Base-by-base conservation (phyloP, 805 yeast genomes). In the Starmerella ratchasimensis region DNA sequence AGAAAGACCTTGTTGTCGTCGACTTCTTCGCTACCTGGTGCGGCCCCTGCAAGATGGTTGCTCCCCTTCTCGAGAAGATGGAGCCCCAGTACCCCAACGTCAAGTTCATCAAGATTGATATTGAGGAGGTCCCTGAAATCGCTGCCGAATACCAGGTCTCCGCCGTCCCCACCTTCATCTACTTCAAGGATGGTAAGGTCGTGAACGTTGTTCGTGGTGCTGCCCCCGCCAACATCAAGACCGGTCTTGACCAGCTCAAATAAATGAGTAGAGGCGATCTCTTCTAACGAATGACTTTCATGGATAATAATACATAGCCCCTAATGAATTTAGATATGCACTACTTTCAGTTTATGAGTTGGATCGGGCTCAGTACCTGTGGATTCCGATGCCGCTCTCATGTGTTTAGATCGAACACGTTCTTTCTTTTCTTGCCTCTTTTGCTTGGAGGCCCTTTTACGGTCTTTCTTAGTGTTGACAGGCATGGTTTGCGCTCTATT, bases 11-110 rank as follows among this genome's bases (percentile, higher is more conserved):
- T 56, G 86, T 83, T 51, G 86, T 90, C 51, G 82, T 90, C 51
- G 97, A 90, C 68, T 90, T 88, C 68, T 86, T 73, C 58, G 97
- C 97, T 53, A 75, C 86, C 45, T 90, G 97, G 96, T 88, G 98
- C 64, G 96, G 96, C 52, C 97, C 98, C 45, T 88, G 98, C 71
- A 90, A 88, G 72, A 80, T 80, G 80, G 80, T 86, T 63, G 82
- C 95, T 42, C 97, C 97, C 55, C 66, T 82, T 65, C 65, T 88
- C 52, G 94, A 86, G 57, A 72, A 76, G 60, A 58, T 58, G 50
- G 53, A 61, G 47, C 58, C 57, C 33, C 64, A 67, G 54, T 76
- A 76, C 72, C 47, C 75, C 21, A 62, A 65, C 38, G 82, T 78
- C 51, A 71, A 68, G 51, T 88, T 90, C 71, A 69, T 71, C 72